Percentiles rank a stretch among this genome's conserved stretches.
phyloP scores from a whole-genome alignment of 2,329 filamentous ascomycete genomes.

The Sporothrix globosa region DNA sequence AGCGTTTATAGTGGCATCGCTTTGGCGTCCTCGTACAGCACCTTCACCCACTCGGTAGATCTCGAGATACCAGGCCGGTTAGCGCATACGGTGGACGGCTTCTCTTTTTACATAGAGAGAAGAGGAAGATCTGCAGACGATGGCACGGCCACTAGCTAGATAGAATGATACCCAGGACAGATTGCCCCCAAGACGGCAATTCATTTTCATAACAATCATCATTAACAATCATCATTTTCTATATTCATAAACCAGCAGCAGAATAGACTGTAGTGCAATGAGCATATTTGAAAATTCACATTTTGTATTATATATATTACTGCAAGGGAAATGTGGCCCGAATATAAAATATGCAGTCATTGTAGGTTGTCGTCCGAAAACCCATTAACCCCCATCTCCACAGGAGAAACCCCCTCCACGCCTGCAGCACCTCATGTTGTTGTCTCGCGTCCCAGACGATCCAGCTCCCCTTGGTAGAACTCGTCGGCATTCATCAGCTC shows the following conservation, averaged over 20 bases:
- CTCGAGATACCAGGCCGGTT: too few relatives aligned
- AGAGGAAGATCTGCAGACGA: not conserved
- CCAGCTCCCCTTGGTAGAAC: constrained; percentile 66
- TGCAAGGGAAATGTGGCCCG: not conserved
- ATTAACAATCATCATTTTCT: not conserved
- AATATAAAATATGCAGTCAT: not conserved
- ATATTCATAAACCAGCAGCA: not conserved
- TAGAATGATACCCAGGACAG: constrained; percentile 27
- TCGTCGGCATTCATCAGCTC: constrained; percentile 72
- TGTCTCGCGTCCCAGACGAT: constrained; percentile 64
- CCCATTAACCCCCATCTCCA: not conserved
- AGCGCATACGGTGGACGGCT: too few relatives aligned
- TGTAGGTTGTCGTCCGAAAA: not conserved
- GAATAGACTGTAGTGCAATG: not conserved
- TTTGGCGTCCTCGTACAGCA: too few relatives aligned
- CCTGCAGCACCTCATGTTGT: constrained; percentile 27
- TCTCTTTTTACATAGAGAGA: not conserved
- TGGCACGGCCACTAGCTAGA: not conserved
- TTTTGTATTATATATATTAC: constrained; percentile 13
- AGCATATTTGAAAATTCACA: not conserved
- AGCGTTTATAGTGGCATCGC: too few relatives aligned
- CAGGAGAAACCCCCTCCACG: not conserved
- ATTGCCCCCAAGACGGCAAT: not conserved
- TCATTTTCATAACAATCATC: not conserved
- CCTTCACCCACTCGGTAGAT: too few relatives aligned